A percentile compares a stretch with the other conserved stretches of the same genome.
phyloP scores from a whole-genome alignment of 2,329 filamentous ascomycete genomes.

The Penicillium aurantiogriseum region DNA sequence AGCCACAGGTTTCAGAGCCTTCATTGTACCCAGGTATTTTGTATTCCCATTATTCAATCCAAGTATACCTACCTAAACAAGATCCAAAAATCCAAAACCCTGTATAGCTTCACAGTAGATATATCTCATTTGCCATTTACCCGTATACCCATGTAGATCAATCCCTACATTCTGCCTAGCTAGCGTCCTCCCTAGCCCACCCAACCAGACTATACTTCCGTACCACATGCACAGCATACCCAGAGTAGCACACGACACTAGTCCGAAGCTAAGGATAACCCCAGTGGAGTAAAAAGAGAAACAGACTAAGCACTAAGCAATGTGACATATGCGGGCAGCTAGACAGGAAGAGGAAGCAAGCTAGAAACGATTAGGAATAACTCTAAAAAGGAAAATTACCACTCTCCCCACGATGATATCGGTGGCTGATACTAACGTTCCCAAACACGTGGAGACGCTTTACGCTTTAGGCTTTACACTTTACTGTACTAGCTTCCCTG shows the following conservation, averaged over 20 bases:
- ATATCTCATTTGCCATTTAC: background rate
- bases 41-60: background rate
- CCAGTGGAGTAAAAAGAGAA: background rate
- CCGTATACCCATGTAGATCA: background rate
- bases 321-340: background rate
- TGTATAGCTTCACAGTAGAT: background rate
- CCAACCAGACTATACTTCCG: background rate
- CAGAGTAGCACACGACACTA: slow-evolving; percentile 1
- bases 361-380: slow-evolving; percentile 3
- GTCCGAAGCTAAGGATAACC: background rate
- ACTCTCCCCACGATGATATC: slow-evolving; percentile 2
- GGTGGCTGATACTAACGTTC: slow-evolving; percentile 7
- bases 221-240: background rate
- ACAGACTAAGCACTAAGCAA: background rate
- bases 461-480: background rate
- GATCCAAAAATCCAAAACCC: background rate
- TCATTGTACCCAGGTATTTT: background rate
- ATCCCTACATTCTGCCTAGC: background rate
- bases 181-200: background rate
- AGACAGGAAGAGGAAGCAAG: background rate
- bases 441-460: slow-evolving; percentile 1
- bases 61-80: background rate
- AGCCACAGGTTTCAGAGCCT: background rate
- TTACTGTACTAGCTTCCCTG: background rate
- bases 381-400: slow-evolving; percentile 5